Conservation (phyloP, 371 early-diverging fungal species). For the Encephalitozoon romaleae region DNA sequence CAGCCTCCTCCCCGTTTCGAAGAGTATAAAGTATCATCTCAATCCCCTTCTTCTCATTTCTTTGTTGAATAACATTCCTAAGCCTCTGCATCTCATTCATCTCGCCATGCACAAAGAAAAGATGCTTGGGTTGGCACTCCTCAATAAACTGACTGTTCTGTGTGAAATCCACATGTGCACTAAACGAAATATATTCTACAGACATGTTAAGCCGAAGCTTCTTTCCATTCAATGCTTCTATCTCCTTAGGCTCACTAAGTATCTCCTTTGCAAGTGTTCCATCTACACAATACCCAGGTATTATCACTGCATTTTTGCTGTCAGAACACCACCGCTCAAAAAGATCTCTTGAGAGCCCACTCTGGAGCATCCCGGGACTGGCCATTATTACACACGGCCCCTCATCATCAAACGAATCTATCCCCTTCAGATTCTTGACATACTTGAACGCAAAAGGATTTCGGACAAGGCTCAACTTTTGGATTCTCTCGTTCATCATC, state of each 20-base stretch:
- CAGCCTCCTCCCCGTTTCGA: slow-evolving; percentile 80
- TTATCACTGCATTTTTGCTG: slow-evolving; percentile 81
- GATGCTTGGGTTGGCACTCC: slow-evolving; percentile 79
- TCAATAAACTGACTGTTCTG: slow-evolving; percentile 97
- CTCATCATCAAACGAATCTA: slow-evolving; percentile 81
- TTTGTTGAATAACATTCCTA: slow-evolving; percentile 73
- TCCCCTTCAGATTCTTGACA: slow-evolving; percentile 79
- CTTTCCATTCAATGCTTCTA: slow-evolving; percentile 72
- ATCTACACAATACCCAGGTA: slow-evolving; percentile 97
- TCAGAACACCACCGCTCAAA: slow-evolving; percentile 95
- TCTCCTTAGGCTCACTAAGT: slow-evolving; percentile 82
- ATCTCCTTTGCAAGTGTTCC: slow-evolving; percentile 91
- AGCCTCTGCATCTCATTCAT: slow-evolving; percentile 90
- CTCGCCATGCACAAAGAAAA: slow-evolving; percentile 97
- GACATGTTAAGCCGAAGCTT: slow-evolving; percentile 76
- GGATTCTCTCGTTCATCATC: slow-evolving; percentile 95
- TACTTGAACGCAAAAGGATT: slow-evolving; percentile 96
- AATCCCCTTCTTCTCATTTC: slow-evolving; percentile 70
- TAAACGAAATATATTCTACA: slow-evolving; percentile 93
- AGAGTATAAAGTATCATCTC: slow-evolving; percentile 76
- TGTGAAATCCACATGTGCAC: slow-evolving; percentile 95
- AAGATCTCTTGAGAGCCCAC: slow-evolving; percentile 86
- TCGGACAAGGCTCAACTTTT: slow-evolving; percentile 74
- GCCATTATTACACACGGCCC: slow-evolving; percentile 99
- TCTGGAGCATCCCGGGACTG: slow-evolving; percentile 98